A percentile compares a stretch with the other conserved stretches of the same genome.
phyloP scores from a whole-genome alignment of 495 filamentous ascomycete species.

The Delitschia confertaspora region DNA sequence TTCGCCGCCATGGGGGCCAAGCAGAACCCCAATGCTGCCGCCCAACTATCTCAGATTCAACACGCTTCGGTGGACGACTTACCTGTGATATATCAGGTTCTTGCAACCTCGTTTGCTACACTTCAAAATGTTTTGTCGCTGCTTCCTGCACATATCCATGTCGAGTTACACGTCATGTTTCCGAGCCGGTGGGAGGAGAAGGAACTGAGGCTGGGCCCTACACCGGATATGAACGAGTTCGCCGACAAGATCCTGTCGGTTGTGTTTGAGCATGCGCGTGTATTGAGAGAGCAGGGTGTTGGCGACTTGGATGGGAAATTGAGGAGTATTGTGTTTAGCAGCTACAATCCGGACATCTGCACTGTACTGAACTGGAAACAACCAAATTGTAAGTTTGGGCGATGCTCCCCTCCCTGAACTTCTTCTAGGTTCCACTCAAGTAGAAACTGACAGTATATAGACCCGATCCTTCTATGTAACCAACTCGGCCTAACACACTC shows the following conservation, averaged over 20 bases:
- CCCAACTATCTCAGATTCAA: conserved; percentile 41
- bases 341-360: conserved; percentile 80
- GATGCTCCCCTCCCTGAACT: too few relatives aligned
- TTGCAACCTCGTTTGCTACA: conserved; percentile 66
- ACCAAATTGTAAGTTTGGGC: conserved; percentile 80
- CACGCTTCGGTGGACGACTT: conserved; percentile 47
- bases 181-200: conserved; percentile 65
- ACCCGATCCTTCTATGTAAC: conserved; percentile 91
- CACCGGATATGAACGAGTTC: conserved; percentile 75
- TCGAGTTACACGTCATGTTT: conserved; percentile 81
- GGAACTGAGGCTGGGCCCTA: conserved; percentile 54
- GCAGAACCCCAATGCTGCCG: conserved; percentile 30
- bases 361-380: conserved; percentile 98
- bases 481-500: conserved; percentile 78
- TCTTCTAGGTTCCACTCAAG: not conserved
- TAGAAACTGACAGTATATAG: conserved; percentile 34
- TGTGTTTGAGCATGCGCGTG: conserved; percentile 85
- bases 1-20: conserved; percentile 58
- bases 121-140: conserved; percentile 63
- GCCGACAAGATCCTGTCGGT: conserved; percentile 73
- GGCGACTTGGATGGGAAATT: conserved; percentile 40
- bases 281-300: conserved; percentile 51
- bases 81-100: conserved; percentile 53
- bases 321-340: conserved; percentile 83
- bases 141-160: conserved; percentile 66